Percentiles rank a stretch among this genome's conserved stretches.
phyloP scores from a whole-genome alignment of 2,329 filamentous ascomycete genomes.

The Talaromyces sp. region DNA sequence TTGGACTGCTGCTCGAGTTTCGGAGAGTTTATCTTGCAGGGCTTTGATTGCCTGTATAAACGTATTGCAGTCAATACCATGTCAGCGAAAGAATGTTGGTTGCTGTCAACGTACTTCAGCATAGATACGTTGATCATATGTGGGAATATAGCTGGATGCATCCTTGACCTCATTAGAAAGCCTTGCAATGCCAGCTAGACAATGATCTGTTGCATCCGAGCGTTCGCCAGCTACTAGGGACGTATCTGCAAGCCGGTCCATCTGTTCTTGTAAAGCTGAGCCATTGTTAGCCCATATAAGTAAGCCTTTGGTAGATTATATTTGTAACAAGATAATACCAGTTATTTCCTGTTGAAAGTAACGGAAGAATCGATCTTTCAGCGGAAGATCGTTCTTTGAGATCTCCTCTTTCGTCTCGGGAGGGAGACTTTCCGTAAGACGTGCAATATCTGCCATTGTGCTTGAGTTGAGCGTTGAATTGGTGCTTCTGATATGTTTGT shows the following conservation, averaged over 20 bases:
- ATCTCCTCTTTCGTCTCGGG: slow-evolving; percentile 30
- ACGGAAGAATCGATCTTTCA: slow-evolving; percentile 77
- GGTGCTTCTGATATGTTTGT: not conserved
- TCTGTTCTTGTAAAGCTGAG: slow-evolving; percentile 69
- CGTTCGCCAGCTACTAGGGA: slow-evolving; percentile 66
- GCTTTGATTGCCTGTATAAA: slow-evolving; percentile 65
- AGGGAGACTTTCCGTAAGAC: slow-evolving; percentile 27
- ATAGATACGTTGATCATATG: slow-evolving; percentile 86
- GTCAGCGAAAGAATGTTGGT: not conserved
- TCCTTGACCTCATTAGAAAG: slow-evolving; percentile 82
- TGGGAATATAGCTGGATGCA: slow-evolving; percentile 72
- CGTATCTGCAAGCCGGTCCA: slow-evolving; percentile 61
- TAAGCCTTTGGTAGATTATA: not conserved
- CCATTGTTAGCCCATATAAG: not conserved
- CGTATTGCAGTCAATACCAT: slow-evolving; percentile 19
- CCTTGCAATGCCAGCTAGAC: slow-evolving; percentile 71
- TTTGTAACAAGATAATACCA: slow-evolving; percentile 46
- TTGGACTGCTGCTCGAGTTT: slow-evolving; percentile 60
- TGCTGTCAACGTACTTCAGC: slow-evolving; percentile 56
- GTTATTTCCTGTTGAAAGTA: slow-evolving; percentile 73
- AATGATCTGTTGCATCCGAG: slow-evolving; percentile 72
- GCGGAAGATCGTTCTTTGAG: slow-evolving; percentile 35
- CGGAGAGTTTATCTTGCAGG: slow-evolving; percentile 71
- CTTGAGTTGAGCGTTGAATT: not conserved
- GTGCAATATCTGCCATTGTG: slow-evolving; percentile 29